A percentile compares a stretch with the other conserved stretches of the same genome.
Evolutionary conservation across 2,329 filamentous ascomycete genomes (phyloP).

Genomic region (Diatrype stigma): DNA sequence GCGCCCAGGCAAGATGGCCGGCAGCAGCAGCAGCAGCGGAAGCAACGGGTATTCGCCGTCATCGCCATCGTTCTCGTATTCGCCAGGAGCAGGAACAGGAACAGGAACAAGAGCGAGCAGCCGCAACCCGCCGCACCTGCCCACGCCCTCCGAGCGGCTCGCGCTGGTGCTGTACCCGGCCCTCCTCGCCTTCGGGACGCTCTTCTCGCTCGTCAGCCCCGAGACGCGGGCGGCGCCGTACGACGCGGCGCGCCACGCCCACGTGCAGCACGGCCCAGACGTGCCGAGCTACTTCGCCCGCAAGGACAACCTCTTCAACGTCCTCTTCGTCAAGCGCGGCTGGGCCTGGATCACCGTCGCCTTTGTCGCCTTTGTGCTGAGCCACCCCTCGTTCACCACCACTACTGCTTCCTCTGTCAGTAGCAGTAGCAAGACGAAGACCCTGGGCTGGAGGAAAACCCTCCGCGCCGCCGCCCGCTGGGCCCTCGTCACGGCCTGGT

Average conservation of each 20-base stretch:
- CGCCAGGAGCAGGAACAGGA: background rate
- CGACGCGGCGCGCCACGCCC: constrained; percentile 58
- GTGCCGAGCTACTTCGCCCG: constrained; percentile 86
- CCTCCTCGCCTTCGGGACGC: constrained; percentile 73
- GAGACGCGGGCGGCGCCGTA: constrained; percentile 61
- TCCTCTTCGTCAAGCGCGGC: constrained; percentile 89
- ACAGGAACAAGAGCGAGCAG: constrained; percentile 15
- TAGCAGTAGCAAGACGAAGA: no score
- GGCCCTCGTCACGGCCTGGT: constrained; percentile 67
- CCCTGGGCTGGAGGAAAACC: constrained; percentile 30
- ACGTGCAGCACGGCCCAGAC: constrained; percentile 47
- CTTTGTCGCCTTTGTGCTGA: constrained; percentile 65
- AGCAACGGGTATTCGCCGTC: constrained; percentile 7
- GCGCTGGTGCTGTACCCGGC: constrained; percentile 69
- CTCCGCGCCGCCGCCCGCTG: constrained; percentile 65
- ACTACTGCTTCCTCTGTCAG: constrained; percentile 2
- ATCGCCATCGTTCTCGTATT: constrained; percentile 9
- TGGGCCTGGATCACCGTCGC: constrained; percentile 87
- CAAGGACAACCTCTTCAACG: constrained; percentile 89
- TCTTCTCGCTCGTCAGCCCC: constrained; percentile 77
- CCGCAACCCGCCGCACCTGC: constrained; percentile 58
- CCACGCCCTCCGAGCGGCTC: constrained; percentile 62
- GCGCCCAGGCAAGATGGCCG: constrained; percentile 19
- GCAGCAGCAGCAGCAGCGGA: constrained; percentile 5
- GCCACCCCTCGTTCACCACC: constrained; percentile 54